A percentile compares a stretch with the other conserved stretches of the same genome.
Evolutionary conservation across 2,329 filamentous ascomycete genomes (phyloP).

Genomic region (Scytalidium sp.): DNA sequence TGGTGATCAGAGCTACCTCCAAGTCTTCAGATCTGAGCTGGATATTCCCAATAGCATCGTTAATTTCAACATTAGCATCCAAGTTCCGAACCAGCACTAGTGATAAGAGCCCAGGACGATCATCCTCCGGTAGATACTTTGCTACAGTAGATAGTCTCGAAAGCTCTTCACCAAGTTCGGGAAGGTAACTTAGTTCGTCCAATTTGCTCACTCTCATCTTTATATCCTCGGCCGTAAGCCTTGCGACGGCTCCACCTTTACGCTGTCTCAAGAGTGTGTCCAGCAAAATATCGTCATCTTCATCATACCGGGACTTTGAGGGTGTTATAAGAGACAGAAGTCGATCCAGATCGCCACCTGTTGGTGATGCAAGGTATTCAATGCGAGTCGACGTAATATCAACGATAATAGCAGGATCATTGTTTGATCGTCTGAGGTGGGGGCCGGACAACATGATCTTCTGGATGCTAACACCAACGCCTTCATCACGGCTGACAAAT

Average conservation of each 20-base stretch:
- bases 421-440: conserved; percentile 48
- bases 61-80: conserved; percentile 59
- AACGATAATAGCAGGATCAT: conserved; percentile 58
- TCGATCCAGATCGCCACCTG: conserved; percentile 76
- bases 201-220: conserved; percentile 61
- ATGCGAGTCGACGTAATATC: conserved; percentile 65
- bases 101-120: conserved; percentile 82
- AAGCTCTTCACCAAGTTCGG: conserved; percentile 73
- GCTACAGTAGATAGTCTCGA: conserved; percentile 80
- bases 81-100: conserved; percentile 65
- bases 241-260: conserved; percentile 79
- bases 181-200: conserved; percentile 63
- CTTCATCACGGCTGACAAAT: conserved; percentile 70
- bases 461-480: conserved; percentile 70
- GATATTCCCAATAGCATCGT: conserved; percentile 64
- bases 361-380: conserved; percentile 70
- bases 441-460: conserved; percentile 75
- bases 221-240: conserved; percentile 63
- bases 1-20: conserved; percentile 76
- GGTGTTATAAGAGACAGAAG: conserved; percentile 86
- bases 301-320: conserved; percentile 83
- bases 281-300: conserved; percentile 90
- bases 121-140: conserved; percentile 94
- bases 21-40: conserved; percentile 57
- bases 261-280: conserved; percentile 86